Evolutionary conservation across 805 yeast genomes (phyloP).

Genomic region (Scheffersomyces spartinae): DNA sequence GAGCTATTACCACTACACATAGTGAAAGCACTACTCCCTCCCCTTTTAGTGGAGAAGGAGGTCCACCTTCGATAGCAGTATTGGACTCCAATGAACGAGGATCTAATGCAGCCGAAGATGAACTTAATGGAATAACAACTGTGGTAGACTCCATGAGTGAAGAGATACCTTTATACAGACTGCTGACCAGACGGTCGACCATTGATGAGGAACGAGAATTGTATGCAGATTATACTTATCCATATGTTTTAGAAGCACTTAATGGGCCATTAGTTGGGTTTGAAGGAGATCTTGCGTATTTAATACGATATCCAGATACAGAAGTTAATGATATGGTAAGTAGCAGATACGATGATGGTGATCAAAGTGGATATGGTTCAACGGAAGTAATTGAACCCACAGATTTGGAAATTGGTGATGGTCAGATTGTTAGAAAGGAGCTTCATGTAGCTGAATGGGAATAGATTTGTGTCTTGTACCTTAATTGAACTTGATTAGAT

Average conservation of each 20-base stretch:
- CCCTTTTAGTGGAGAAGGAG: too few species aligned
- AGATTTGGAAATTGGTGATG: slow-evolving; percentile 9
- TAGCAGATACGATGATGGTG: slow-evolving; percentile 4
- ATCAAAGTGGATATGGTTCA: slow-evolving; percentile 3
- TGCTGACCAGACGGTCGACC: slow-evolving; percentile 33
- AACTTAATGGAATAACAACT: neutral
- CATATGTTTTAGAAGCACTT: slow-evolving; percentile 32
- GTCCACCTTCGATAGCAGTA: too few species aligned
- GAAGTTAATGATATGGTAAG: slow-evolving; percentile 2
- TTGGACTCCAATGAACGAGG: slow-evolving; percentile 2
- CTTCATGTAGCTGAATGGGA: slow-evolving; percentile 28
- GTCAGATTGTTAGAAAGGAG: slow-evolving; percentile 13
- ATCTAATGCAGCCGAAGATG: slow-evolving; percentile 1
- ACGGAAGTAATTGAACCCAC: slow-evolving; percentile 12
- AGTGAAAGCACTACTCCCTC: neutral
- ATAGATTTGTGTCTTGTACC: slow-evolving; percentile 4
- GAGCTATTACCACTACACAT: slow-evolving; percentile 2
- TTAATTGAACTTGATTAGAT: slow-evolving; percentile 1
- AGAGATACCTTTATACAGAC: slow-evolving; percentile 1
- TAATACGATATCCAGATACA: slow-evolving; percentile 16
- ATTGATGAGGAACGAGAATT: slow-evolving; percentile 48
- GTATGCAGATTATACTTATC: slow-evolving; percentile 38
- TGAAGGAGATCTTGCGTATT: slow-evolving; percentile 37
- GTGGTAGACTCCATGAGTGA: slow-evolving; percentile 1
- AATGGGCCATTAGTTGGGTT: slow-evolving; percentile 51